A percentile compares a stretch with the other conserved stretches of the same genome.
These are phyloP conservation scores for Aotearoamyces nothofagi DNA, from an alignment of 2,329 filamentous ascomycete species.

Conservation along the genomic window DNA sequence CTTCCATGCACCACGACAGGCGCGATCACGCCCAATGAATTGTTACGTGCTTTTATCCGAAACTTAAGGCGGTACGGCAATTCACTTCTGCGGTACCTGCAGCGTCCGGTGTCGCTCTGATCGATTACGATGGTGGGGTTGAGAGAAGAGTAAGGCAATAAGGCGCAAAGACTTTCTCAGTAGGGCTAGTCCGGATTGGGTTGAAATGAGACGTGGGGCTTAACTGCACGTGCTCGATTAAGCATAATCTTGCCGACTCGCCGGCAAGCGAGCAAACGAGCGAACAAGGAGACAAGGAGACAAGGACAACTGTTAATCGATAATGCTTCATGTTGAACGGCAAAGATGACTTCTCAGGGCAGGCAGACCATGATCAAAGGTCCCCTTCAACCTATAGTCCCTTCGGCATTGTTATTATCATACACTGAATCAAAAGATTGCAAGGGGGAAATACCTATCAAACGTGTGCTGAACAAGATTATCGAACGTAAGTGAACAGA, in stretches of 20 bases:
- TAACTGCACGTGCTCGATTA: not conserved
- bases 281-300: not conserved
- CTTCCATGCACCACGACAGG: conserved; percentile 1
- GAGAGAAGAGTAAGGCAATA: not conserved
- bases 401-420: not conserved
- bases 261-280: not conserved
- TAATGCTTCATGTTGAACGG: too few species aligned
- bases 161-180: not conserved
- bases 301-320: too few species aligned
- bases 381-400: not conserved
- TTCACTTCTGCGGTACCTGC: not conserved
- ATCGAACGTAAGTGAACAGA: not conserved
- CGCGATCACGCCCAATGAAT: not conserved
- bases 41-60: not conserved
- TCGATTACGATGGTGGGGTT: not conserved
- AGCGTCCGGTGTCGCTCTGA: not conserved
- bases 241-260: not conserved
- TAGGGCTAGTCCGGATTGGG: not conserved
- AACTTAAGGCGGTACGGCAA: not conserved
- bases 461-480: not conserved
- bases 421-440: not conserved
- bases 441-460: not conserved
- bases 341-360: not conserved
- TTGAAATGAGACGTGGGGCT: not conserved
- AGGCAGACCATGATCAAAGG: not conserved